Evolutionary conservation across 1,139 yeast genomes (phyloP).

Genomic region (Spathaspora sp.): DNA sequence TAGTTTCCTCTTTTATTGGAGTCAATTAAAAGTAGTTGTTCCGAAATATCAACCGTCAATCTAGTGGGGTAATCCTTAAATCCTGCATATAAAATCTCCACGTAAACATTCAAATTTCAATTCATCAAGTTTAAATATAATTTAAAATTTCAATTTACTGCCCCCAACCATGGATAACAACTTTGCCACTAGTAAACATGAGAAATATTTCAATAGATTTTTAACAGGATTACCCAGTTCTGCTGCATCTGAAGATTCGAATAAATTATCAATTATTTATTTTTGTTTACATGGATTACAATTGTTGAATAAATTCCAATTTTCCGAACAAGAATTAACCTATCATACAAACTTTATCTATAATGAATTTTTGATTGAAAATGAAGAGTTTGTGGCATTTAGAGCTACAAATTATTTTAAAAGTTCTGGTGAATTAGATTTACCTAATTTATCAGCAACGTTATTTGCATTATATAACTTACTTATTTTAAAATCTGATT

Average conservation of each 20-base stretch:
- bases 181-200: constrained; percentile 38
- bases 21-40: too few species aligned
- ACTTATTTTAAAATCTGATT: constrained; percentile 45
- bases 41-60: neutral
- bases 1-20: too few species aligned
- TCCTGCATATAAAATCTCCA: too few species aligned
- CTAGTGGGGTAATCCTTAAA: neutral
- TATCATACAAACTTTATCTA: constrained; percentile 49
- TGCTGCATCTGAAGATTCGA: constrained; percentile 61
- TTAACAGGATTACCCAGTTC: constrained; percentile 50
- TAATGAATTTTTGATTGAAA: constrained; percentile 42
- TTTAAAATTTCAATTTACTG: neutral
- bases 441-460: constrained; percentile 67
- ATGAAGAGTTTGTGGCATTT: constrained; percentile 45
- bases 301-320: constrained; percentile 43
- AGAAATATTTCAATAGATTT: constrained; percentile 50
- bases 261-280: constrained; percentile 61
- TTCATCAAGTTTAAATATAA: neutral
- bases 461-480: constrained; percentile 60
- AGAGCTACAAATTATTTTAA: constrained; percentile 52
- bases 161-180: constrained; percentile 1
- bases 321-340: constrained; percentile 22
- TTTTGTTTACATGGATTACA: constrained; percentile 67
- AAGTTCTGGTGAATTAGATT: constrained; percentile 41
- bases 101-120: neutral